Percentiles rank a stretch among this genome's conserved stretches.
phyloP scores from a whole-genome alignment of 2,329 filamentous ascomycete genomes.

The Fusarium sp. region DNA sequence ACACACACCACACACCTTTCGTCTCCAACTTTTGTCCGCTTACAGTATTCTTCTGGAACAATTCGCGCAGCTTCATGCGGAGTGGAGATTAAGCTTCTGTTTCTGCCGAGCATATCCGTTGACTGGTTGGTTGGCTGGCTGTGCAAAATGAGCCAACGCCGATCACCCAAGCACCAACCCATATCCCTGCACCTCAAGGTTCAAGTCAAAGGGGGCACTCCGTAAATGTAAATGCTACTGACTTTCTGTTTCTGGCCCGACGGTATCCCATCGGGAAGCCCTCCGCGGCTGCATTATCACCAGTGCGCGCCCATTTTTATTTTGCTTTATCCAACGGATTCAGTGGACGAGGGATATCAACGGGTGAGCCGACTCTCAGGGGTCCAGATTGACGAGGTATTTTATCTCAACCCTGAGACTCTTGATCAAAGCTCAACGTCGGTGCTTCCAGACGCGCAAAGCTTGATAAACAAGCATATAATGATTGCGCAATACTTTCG shows the following conservation, averaged over 20 bases:
- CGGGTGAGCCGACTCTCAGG: neutral
- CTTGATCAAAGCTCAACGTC: neutral
- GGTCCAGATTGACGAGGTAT: conserved; percentile 5
- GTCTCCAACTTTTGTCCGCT: conserved; percentile 6
- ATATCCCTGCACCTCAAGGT: neutral
- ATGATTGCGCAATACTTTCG: neutral
- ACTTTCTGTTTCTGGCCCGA: neutral
- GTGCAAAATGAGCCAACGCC: neutral
- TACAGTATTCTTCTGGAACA: conserved; percentile 23
- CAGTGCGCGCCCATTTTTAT: too few relatives aligned
- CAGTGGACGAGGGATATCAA: neutral
- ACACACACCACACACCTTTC: neutral
- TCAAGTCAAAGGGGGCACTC: neutral
- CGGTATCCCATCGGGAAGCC: conserved; percentile 18
- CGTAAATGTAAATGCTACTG: neutral
- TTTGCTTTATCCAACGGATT: too few relatives aligned
- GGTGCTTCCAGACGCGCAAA: neutral
- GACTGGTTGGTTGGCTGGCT: neutral
- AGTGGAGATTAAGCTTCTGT: neutral
- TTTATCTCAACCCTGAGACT: neutral
- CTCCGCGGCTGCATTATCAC: conserved; percentile 10
- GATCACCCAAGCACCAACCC: neutral
- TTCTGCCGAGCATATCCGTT: neutral
- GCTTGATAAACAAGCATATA: neutral
- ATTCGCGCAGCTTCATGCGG: conserved; percentile 7